Base-by-base conservation (phyloP, 2,329 filamentous ascomycete species). In the Botrytis fragariae region DNA sequence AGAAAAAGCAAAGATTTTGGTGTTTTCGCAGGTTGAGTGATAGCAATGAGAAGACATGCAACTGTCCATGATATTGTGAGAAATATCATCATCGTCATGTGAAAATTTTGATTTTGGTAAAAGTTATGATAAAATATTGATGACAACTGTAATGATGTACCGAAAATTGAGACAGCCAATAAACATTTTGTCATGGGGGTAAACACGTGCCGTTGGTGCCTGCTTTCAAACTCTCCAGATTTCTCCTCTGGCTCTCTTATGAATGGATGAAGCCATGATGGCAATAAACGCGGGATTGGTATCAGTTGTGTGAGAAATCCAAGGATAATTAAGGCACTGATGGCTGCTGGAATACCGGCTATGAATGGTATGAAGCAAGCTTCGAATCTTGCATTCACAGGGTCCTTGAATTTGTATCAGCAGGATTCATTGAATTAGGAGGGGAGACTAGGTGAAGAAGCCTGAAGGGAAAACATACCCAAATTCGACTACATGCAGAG, bases 261-360 rank as follows among this genome's bases (percentile, higher is more conserved):
- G 74, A 90, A 89, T 6, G 86, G 82, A 65, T 78, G 82, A 32
- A 83, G 84, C 87, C 88, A 90, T 81, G 77, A 80, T 48, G 88
- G 78, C 14, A 44, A 69, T 29, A 75, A 85, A 60, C 82, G 81
- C 77, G 77, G 79, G 51, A 73, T 45, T 63, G 77, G 75, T 37
- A 80, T 61, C 12, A 78, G 74, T 42, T 74, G 71, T 1, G 81
- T 61, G 1, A 79, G 54, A 37, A 77, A 75, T 8, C 75, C 76
- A n/a, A 82, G 59, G 14, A 82, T 10, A 73, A 83, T 79, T 39
- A 76, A 77, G 45, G 80, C 61, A 35, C 77, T 76, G 68, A 83
- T 74, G 6, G 76, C 51, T 25, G 77, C 75, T 63, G 80, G 79
- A 61, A 80, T 74, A 25, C 75, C 76, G 42, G 78, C 75, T 39